Percentiles rank a stretch among this genome's conserved stretches.
phyloP scores from a whole-genome alignment of 805 yeast genomes.

The Wickerhamomyces bisporus region DNA sequence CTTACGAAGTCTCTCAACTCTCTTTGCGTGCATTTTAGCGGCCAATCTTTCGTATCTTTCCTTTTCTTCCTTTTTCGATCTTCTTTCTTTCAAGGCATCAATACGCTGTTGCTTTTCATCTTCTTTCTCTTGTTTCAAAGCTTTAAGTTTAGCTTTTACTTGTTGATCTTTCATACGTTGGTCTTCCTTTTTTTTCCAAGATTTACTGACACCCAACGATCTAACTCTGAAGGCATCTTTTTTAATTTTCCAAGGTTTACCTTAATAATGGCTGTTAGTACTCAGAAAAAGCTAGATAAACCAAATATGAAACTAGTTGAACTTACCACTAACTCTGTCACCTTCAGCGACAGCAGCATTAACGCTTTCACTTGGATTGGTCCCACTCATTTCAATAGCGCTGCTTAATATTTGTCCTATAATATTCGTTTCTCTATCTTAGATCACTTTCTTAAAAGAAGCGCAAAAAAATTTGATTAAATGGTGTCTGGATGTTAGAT shows the following conservation, averaged over 20 bases:
- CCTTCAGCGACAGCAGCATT: slow-evolving; percentile 10
- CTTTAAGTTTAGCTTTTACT: slow-evolving; percentile 62
- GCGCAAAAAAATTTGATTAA: neutral
- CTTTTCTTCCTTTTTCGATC: slow-evolving; percentile 78
- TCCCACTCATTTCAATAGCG: slow-evolving; percentile 2
- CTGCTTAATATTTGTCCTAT: no score
- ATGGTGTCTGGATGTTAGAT: slow-evolving; percentile 12
- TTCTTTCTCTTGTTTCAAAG: slow-evolving; percentile 74
- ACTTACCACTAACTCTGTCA: slow-evolving; percentile 23
- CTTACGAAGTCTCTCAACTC: slow-evolving; percentile 82
- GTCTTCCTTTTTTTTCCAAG: slow-evolving; percentile 65
- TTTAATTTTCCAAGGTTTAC: slow-evolving; percentile 67
- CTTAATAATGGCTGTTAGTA: slow-evolving; percentile 24
- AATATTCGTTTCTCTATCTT: no score
- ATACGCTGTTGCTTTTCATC: slow-evolving; percentile 48
- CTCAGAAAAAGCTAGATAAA: no score
- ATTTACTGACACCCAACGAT: slow-evolving; percentile 50
- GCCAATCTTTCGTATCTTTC: slow-evolving; percentile 84
- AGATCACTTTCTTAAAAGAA: no score
- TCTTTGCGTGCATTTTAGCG: slow-evolving; percentile 85
- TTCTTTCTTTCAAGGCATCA: slow-evolving; percentile 61
- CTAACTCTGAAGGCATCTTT: slow-evolving; percentile 65
- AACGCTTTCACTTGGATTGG: neutral
- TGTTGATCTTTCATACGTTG: slow-evolving; percentile 62
- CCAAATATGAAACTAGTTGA: neutral